phyloP scores from a whole-genome alignment of 148 eudicot species.

The Camellia granthamiana region DNA sequence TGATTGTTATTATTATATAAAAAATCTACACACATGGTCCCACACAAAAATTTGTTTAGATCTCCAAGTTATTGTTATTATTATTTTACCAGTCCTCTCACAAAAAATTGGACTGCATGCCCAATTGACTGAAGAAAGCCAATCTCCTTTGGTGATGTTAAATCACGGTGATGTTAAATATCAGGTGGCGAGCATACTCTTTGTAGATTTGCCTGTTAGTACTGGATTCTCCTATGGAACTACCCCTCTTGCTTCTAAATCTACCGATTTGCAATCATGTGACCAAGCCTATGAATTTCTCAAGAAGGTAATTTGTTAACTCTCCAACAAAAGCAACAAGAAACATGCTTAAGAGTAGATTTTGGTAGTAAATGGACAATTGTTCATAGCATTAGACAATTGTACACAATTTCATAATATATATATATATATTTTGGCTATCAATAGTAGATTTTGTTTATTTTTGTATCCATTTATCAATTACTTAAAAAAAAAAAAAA shows the following conservation, averaged over 20 bases:
- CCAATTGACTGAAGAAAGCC: neutral
- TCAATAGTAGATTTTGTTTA: neutral
- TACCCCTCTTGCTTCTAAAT: constrained; percentile 31
- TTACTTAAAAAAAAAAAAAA: neutral
- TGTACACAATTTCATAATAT: neutral
- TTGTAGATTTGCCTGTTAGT: constrained; percentile 63
- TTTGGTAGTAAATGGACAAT: neutral
- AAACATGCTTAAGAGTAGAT: no score
- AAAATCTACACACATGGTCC: no score
- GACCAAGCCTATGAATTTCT: constrained; percentile 40
- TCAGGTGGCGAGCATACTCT: constrained; percentile 65
- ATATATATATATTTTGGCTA: no score
- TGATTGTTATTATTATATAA: no score
- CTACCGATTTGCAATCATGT: constrained; percentile 37
- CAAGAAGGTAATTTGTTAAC: constrained; percentile 36
- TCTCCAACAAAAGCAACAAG: neutral
- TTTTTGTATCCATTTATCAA: neutral
- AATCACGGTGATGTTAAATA: neutral
- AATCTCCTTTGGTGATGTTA: no score
- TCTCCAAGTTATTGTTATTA: no score
- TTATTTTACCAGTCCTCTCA: neutral
- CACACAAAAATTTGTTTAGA: no score
- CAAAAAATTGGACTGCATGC: neutral
- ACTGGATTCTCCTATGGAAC: constrained; percentile 74
- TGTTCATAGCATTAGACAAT: neutral